These are phyloP conservation scores for Tulasnella sp. DNA, from an alignment of 768 basidiomycete species.

Conservation along the genomic window DNA sequence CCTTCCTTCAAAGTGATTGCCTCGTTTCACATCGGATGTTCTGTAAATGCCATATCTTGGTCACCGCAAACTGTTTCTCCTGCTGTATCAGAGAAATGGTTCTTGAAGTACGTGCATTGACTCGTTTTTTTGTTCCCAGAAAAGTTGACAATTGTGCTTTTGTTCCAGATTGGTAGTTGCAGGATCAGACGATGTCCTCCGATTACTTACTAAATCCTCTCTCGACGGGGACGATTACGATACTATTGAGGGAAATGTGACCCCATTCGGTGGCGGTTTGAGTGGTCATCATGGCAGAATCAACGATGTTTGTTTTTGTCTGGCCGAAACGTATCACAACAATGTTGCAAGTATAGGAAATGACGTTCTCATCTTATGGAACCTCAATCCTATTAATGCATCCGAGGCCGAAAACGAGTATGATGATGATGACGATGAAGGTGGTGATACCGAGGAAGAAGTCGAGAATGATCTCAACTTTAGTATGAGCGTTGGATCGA, in stretches of 20 bases:
- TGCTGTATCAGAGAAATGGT: constrained; percentile 44
- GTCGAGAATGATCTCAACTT: constrained; percentile 1
- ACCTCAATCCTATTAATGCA: constrained; percentile 41
- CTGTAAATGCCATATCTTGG: constrained; percentile 66
- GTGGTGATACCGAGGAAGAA: constrained; percentile 13
- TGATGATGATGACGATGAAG: neutral
- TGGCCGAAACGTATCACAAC: constrained; percentile 50
- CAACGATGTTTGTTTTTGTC: constrained; percentile 69
- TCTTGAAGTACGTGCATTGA: constrained; percentile 46
- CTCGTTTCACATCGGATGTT: constrained; percentile 57
- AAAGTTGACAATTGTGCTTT: neutral
- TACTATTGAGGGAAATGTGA: constrained; percentile 39
- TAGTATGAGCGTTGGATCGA: neutral
- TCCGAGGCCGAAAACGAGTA: constrained; percentile 5
- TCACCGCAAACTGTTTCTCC: constrained; percentile 57
- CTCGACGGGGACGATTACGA: neutral
- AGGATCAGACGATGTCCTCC: constrained; percentile 53
- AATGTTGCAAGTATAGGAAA: constrained; percentile 52
- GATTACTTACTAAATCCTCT: constrained; percentile 47
- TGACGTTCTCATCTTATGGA: constrained; percentile 52
- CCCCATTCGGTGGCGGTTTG: constrained; percentile 63
- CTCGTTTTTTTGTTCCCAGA: neutral
- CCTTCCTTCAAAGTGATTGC: constrained; percentile 41
- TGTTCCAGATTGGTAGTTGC: constrained; percentile 50
- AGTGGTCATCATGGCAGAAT: constrained; percentile 70